Evolutionary conservation across 116 monocot species (phyloP).

Genomic region (Posidonia oceanica): DNA sequence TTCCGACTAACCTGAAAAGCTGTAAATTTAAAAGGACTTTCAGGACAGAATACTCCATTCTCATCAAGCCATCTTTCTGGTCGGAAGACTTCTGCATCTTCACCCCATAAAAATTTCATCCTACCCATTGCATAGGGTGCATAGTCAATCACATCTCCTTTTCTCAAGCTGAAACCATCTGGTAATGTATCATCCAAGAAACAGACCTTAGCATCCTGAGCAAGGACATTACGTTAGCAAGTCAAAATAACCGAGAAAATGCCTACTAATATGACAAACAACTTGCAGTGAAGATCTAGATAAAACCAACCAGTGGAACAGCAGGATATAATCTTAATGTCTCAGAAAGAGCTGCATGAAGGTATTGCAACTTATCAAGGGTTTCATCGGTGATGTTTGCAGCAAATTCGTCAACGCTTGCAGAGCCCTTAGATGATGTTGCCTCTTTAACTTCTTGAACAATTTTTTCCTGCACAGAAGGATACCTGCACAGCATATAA

Average conservation of each 20-base stretch:
- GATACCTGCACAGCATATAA: constrained; percentile 41
- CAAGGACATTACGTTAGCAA: background rate
- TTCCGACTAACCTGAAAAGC: constrained; percentile 21
- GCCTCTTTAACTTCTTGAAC: constrained; percentile 16
- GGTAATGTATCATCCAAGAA: constrained; percentile 41
- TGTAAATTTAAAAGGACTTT: constrained; percentile 49
- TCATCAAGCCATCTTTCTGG: constrained; percentile 45
- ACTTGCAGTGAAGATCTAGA: too few species aligned
- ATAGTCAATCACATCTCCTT: constrained; percentile 37
- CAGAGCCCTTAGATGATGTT: background rate
- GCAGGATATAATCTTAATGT: constrained; percentile 31
- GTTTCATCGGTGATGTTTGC: constrained; percentile 18
- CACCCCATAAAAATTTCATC: constrained; percentile 57
- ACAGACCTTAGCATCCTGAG: constrained; percentile 21
- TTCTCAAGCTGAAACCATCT: constrained; percentile 31
- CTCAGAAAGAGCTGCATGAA: constrained; percentile 47
- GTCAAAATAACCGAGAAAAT: background rate
- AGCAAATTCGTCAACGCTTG: constrained; percentile 17
- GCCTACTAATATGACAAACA: too few species aligned
- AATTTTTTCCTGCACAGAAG: constrained; percentile 34
- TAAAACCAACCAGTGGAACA: too few species aligned
- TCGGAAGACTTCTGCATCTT: constrained; percentile 40
- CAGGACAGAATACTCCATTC: constrained; percentile 23
- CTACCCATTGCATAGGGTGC: constrained; percentile 55
- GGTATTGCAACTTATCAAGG: constrained; percentile 37